Evolutionary conservation across 2,329 filamentous ascomycete genomes (phyloP).

Genomic region (Clarireedia homoeocarpa): DNA sequence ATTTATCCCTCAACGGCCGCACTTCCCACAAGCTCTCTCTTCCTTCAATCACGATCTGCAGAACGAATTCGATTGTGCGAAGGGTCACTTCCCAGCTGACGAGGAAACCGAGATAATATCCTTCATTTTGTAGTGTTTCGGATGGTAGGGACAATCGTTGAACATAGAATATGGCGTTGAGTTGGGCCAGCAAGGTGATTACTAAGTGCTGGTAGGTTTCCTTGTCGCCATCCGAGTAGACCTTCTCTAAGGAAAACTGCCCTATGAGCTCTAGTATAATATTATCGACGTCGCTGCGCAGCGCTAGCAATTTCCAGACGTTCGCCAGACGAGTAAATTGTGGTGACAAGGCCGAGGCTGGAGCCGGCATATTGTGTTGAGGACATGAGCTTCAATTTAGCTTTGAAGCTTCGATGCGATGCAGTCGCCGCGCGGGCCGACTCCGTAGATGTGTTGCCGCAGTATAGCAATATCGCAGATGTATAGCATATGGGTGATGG

Average conservation of each 20-base stretch:
- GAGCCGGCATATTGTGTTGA: conserved; percentile 22
- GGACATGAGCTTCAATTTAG: conserved; percentile 5
- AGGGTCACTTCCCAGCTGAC: conserved; percentile 35
- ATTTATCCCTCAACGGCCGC: conserved; percentile 29
- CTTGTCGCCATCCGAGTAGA: conserved; percentile 32
- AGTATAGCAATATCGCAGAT: conserved; percentile 2
- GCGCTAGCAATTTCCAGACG: conserved; percentile 31
- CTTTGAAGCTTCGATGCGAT: conserved; percentile 7
- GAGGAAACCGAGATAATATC: conserved; percentile 33
- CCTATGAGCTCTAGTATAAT: conserved; percentile 36
- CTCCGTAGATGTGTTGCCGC: conserved; percentile 7
- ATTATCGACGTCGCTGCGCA: conserved; percentile 35
- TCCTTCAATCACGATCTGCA: conserved; percentile 28
- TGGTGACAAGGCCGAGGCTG: conserved; percentile 29
- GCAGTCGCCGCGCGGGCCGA: conserved; percentile 13
- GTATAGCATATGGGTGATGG: conserved; percentile 10
- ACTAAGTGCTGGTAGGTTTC: conserved; percentile 32
- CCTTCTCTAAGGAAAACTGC: conserved; percentile 35
- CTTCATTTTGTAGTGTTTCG: conserved; percentile 28
- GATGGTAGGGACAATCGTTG: conserved; percentile 35
- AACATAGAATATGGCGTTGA: conserved; percentile 34
- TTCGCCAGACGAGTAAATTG: conserved; percentile 32
- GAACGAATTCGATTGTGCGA: conserved; percentile 33
- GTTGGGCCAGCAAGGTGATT: conserved; percentile 31
- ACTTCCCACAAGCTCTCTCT: conserved; percentile 21